Percentiles rank a stretch among this genome's conserved stretches.
These are phyloP conservation scores for Macadamia tetraphylla DNA, from an alignment of 164 flowering plant genomes.

Conservation along the genomic window DNA sequence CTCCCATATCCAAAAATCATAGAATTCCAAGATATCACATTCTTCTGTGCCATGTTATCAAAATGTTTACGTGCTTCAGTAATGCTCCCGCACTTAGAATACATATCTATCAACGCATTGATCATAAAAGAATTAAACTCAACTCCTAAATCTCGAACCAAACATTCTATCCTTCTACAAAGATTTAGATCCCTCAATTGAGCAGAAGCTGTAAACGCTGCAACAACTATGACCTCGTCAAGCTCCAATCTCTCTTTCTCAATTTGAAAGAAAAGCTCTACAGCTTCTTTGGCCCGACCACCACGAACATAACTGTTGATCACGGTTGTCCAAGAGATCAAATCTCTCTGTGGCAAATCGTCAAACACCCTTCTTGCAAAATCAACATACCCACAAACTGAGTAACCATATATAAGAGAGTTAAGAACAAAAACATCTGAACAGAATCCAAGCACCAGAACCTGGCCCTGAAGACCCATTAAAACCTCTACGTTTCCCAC, in stretches of 20 bases:
- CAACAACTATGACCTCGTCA: no score
- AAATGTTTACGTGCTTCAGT: no score
- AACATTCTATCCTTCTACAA: no score
- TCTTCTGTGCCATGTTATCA: no score
- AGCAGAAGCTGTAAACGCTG: no score
- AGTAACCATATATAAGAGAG: conserved; percentile 8
- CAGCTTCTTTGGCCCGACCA: conserved; percentile 7
- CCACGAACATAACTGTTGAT: conserved; percentile 13
- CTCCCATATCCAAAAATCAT: conserved; percentile 18
- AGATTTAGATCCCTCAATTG: no score
- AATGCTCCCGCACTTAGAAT: no score
- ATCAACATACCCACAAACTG: conserved; percentile 8
- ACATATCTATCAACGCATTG: no score
- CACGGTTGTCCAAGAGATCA: conserved; percentile 15
- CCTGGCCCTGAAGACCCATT: conserved; percentile 11
- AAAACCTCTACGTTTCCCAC: background rate
- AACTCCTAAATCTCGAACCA: no score
- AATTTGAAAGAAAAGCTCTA: conserved; percentile 15
- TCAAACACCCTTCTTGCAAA: conserved; percentile 13
- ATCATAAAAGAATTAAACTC: no score
- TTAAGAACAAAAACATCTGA: conserved; percentile 14
- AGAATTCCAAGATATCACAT: conserved; percentile 5
- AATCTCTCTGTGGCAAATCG: conserved; percentile 10
- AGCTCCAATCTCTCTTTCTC: conserved; percentile 7
- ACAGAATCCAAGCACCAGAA: conserved; percentile 8